A percentile compares a stretch with the other conserved stretches of the same genome.
Conservation (phyloP, 2,329 filamentous ascomycete genomes). For the Macroventuria anomochaeta region DNA sequence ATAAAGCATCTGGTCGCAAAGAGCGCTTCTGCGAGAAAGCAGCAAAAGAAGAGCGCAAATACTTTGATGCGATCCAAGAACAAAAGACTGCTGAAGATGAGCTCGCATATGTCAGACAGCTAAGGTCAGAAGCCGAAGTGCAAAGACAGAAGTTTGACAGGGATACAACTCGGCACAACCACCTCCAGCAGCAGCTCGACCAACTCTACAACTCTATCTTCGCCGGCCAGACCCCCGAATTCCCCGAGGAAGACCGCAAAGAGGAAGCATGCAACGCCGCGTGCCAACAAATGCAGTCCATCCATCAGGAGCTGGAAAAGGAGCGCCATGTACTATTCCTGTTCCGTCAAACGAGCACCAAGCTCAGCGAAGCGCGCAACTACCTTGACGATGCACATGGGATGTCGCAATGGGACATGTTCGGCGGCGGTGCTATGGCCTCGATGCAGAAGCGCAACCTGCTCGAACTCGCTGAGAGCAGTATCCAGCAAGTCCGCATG, state of each 20-base stretch:
- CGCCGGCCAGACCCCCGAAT: slow-evolving; percentile 39
- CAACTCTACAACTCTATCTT: slow-evolving; percentile 44
- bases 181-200: slow-evolving; percentile 37
- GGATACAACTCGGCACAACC: slow-evolving; percentile 25
- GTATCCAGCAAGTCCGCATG: slow-evolving; percentile 51
- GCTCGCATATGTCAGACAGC: slow-evolving; percentile 32
- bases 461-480: slow-evolving; percentile 57
- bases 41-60: slow-evolving; percentile 45
- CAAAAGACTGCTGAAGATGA: slow-evolving; percentile 44
- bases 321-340: slow-evolving; percentile 37
- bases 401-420: slow-evolving; percentile 53
- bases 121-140: slow-evolving; percentile 34
- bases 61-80: slow-evolving; percentile 43
- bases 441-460: slow-evolving; percentile 63
- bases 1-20: slow-evolving; percentile 40
- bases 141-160: slow-evolving; percentile 23
- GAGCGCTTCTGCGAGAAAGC: slow-evolving; percentile 41
- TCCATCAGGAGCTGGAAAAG: slow-evolving; percentile 31
- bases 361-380: slow-evolving; percentile 31
- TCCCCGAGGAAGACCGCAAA: slow-evolving; percentile 41
- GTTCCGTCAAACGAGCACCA: slow-evolving; percentile 29
- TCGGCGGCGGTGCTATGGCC: slow-evolving; percentile 56
- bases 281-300: slow-evolving; percentile 13
- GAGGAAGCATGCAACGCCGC: slow-evolving; percentile 32
- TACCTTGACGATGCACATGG: slow-evolving; percentile 34